Conservation (phyloP, 495 filamentous ascomycete genomes). For the Penicillium antarcticum region DNA sequence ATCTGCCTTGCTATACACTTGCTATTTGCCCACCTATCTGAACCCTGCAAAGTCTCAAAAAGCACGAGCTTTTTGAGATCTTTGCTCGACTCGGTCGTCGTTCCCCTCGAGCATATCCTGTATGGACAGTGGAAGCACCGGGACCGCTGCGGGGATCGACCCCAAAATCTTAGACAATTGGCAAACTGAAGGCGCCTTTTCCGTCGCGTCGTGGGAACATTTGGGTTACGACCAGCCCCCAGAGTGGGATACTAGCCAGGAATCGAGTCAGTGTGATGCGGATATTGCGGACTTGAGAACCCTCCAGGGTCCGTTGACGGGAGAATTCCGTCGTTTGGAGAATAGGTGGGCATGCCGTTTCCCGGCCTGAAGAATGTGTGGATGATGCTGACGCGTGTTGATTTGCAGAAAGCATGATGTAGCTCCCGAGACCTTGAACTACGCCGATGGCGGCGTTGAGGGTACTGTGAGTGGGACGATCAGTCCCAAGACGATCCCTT, state of each 20-base stretch:
- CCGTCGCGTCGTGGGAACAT: constrained; percentile 41
- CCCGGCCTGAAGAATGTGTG: neutral
- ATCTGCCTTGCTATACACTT: neutral
- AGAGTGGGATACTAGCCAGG: constrained; percentile 46
- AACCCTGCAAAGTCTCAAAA: constrained; percentile 15
- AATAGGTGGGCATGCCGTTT: constrained; percentile 23
- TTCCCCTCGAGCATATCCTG: constrained; percentile 25
- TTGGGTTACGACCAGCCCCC: constrained; percentile 37
- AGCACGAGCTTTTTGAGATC: constrained; percentile 17
- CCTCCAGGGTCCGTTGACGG: constrained; percentile 29
- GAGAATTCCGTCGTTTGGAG: constrained; percentile 22
- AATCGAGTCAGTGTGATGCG: constrained; percentile 40
- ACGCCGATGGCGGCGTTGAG: constrained; percentile 30
- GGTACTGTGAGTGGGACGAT: constrained; percentile 41
- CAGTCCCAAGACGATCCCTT: constrained; percentile 41
- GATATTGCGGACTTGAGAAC: constrained; percentile 37
- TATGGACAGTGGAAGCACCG: constrained; percentile 46
- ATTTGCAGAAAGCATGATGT: constrained; percentile 28
- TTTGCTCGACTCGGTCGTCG: constrained; percentile 17
- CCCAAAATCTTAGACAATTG: constrained; percentile 48
- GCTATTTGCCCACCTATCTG: neutral
- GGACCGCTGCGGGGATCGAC: constrained; percentile 46
- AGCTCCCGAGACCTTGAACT: constrained; percentile 31
- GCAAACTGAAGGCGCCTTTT: constrained; percentile 38
- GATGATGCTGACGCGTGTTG: constrained; percentile 13